A percentile compares a stretch with the other conserved stretches of the same genome.
phyloP scores from a whole-genome alignment of 2,329 filamentous ascomycete species.

The Claviceps purpurea region DNA sequence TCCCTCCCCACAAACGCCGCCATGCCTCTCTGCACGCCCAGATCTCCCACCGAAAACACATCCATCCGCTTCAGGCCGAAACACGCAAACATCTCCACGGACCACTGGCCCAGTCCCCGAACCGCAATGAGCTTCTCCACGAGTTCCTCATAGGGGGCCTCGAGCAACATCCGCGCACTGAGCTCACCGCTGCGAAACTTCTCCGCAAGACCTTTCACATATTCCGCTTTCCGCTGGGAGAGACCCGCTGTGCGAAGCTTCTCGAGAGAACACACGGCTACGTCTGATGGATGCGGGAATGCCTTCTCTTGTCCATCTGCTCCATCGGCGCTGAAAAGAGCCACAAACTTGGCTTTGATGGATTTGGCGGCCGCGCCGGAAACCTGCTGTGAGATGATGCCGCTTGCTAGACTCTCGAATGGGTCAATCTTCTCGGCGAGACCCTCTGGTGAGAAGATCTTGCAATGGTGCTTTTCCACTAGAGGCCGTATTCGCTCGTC shows the following conservation, averaged over 20 bases:
- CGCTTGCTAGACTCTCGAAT: conserved; percentile 68
- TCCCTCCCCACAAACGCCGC: conserved; percentile 75
- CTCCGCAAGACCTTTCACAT: conserved; percentile 71
- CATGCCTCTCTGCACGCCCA: conserved; percentile 92
- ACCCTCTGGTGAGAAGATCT: conserved; percentile 66
- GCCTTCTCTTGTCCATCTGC: conserved; percentile 15
- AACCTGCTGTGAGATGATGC: conserved; percentile 94
- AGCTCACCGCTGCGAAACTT: conserved; percentile 69
- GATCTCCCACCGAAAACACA: conserved; percentile 81
- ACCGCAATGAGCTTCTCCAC: conserved; percentile 73
- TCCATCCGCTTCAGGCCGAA: conserved; percentile 92
- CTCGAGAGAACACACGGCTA: conserved; percentile 49
- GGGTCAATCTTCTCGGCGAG: conserved; percentile 80
- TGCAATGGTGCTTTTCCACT: conserved; percentile 63
- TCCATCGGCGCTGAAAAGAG: conserved; percentile 45
- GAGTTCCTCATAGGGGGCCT: conserved; percentile 74
- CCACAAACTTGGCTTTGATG: conserved; percentile 76
- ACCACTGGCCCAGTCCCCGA: conserved; percentile 78
- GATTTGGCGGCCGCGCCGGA: conserved; percentile 81
- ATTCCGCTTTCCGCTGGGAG: conserved; percentile 91
- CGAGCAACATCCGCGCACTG: conserved; percentile 59
- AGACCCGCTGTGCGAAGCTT: conserved; percentile 72
- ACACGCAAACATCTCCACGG: conserved; percentile 94
- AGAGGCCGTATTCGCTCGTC: conserved; percentile 61
- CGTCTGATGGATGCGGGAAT: conserved; percentile 68